Evolutionary conservation across 352 stramenopile genomes (phyloP).

Genomic region (Globisporangium yorkense): DNA sequence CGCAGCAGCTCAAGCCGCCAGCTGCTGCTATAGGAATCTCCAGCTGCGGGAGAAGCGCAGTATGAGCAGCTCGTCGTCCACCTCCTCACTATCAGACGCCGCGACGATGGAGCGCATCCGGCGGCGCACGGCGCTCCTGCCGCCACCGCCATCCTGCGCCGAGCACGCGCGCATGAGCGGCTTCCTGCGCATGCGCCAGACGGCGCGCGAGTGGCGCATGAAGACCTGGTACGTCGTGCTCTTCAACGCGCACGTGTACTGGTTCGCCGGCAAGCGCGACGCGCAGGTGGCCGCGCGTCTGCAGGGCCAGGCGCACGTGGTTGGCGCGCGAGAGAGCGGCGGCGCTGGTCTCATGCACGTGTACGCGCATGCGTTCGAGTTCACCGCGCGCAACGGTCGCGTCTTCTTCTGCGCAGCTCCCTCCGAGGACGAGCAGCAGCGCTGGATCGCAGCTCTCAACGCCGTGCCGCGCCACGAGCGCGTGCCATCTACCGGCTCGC

Average conservation of each 20-base stretch:
- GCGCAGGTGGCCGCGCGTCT: slow-evolving; percentile 17
- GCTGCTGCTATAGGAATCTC: too few relatives aligned
- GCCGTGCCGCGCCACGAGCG: not conserved
- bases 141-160: not conserved
- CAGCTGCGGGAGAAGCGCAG: not conserved
- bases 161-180: slow-evolving; percentile 11
- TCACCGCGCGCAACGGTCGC: slow-evolving; percentile 17
- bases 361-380: slow-evolving; percentile 28
- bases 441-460: slow-evolving; percentile 22
- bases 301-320: slow-evolving; percentile 15
- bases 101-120: not conserved
- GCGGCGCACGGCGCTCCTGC: not conserved
- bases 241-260: slow-evolving; percentile 21
- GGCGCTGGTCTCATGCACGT: slow-evolving; percentile 19
- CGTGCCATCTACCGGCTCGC: not conserved
- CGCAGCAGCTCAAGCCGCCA: too few relatives aligned
- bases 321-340: slow-evolving; percentile 7
- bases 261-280: slow-evolving; percentile 26
- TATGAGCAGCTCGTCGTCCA: not conserved
- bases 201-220: slow-evolving; percentile 29
- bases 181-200: slow-evolving; percentile 26
- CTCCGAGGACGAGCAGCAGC: slow-evolving; percentile 15
- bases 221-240: slow-evolving; percentile 38
- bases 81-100: not conserved
- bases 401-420: slow-evolving; percentile 29